Base-by-base conservation (phyloP, 148 eudicot genomes). In the Diospyros lotus region DNA sequence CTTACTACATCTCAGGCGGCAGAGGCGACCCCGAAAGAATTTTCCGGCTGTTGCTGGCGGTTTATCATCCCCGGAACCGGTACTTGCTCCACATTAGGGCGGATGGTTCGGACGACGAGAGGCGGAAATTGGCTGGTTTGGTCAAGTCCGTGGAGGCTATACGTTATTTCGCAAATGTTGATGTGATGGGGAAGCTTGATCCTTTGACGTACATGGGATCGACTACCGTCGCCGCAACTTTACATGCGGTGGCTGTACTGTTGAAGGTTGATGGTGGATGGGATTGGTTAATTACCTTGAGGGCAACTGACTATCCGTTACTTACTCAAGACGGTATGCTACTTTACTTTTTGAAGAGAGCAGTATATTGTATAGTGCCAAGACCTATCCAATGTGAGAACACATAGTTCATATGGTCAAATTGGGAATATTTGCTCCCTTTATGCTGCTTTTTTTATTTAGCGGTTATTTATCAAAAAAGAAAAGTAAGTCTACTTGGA, bases 251-350 rank as follows among this genome's bases (percentile, higher is more conserved):
- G 6, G 79, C 91, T 0, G 78, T 89, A 69, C 82, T 91, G 74
- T 28, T 28, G 28, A 28, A 28, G 28, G 28, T 28, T 28, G 28
- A 28, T 28, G 28, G 28, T 28, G 28, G 28, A 28, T 28, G 28
- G 28, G 28, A 28, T 28, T 28, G 28, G 28, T 28, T 28, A 28
- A 28, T 28, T 42, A 87, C 84, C 75, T 80, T 91, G 64, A 89
- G 88, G 75, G 96, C 96, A 0, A 58, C 74, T 68, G 96, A 91
- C 84, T 91, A 91, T 86, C 96, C 96, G 1, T 74, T 91, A 72
- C 78, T 91, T 39, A 89, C 28, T 28, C 0, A 28, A 28, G 28
- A 28, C 0, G 28, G 28, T 28, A 28, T 28, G 28, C 28, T 28
- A 28, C 28, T 28, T 28, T 28, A 28, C 28, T 28, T 28, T 28